These are phyloP conservation scores for Irpex lacteus DNA, from an alignment of 1,284 basidiomycete genomes.

Conservation along the genomic window DNA sequence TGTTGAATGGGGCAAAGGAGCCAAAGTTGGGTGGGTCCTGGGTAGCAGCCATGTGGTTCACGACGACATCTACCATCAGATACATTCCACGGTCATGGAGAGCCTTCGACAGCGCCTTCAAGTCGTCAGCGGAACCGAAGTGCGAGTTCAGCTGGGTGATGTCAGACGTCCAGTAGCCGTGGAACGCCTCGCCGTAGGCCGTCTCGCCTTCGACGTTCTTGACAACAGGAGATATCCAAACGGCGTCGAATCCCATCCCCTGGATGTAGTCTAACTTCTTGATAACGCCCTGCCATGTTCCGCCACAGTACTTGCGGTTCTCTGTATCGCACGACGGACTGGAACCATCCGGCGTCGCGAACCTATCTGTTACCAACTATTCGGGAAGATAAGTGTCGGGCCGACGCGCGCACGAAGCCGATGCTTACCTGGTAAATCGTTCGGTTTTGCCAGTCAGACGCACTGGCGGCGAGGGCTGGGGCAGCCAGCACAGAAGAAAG, in stretches of 20 bases:
- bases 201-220: constrained; percentile 70
- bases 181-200: constrained; percentile 66
- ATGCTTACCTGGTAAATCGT: constrained; percentile 25
- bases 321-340: constrained; percentile 53
- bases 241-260: constrained; percentile 73
- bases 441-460: constrained; percentile 24
- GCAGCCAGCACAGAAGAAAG: constrained; percentile 17
- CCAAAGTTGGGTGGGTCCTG: constrained; percentile 55
- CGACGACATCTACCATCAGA: constrained; percentile 78
- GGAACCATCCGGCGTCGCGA: constrained; percentile 53
- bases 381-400: not conserved
- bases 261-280: constrained; percentile 79
- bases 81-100: constrained; percentile 72
- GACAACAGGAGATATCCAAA: constrained; percentile 66
- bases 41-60: constrained; percentile 71
- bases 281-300: constrained; percentile 73
- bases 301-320: constrained; percentile 65
- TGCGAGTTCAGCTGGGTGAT: constrained; percentile 60
- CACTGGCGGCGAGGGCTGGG: constrained; percentile 23
- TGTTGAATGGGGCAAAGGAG: constrained; percentile 54
- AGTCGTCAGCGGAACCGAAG: constrained; percentile 68
- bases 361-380: constrained; percentile 71
- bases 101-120: constrained; percentile 61
- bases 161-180: constrained; percentile 70
- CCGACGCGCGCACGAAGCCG: not conserved